Conservation (phyloP, 139 green algal genomes). For the Tetraselmis chui region DNA sequence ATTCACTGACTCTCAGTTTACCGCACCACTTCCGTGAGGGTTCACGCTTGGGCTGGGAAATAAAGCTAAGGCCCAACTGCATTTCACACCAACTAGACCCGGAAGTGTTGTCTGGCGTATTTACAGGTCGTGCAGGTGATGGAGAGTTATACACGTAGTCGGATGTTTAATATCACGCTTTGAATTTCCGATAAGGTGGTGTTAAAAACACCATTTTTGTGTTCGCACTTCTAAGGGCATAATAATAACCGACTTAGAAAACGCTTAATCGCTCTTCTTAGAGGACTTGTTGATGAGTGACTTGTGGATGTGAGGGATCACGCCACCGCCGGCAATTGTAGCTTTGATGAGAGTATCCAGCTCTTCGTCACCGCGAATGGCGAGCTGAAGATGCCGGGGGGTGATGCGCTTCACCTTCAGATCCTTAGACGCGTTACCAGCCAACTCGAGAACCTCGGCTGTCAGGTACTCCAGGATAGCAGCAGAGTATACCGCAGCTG, state of each 20-base stretch:
- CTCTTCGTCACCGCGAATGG: slow-evolving; percentile 98
- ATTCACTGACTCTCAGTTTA: too few relatives aligned
- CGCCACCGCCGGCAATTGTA: slow-evolving; percentile 96
- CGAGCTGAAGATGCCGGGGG: slow-evolving; percentile 95
- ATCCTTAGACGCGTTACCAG: slow-evolving; percentile 98
- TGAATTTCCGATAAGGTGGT: neutral
- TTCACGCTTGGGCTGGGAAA: too few relatives aligned
- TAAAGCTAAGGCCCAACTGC: too few relatives aligned
- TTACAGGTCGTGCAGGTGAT: too few relatives aligned
- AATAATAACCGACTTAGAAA: neutral
- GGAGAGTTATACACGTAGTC: too few relatives aligned
- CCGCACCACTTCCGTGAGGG: too few relatives aligned
- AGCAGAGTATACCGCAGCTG: slow-evolving; percentile 95
- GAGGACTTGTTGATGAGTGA: slow-evolving; percentile 72
- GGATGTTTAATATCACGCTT: too few relatives aligned
- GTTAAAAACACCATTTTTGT: slow-evolving; percentile 1
- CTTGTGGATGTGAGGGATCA: slow-evolving; percentile 99
- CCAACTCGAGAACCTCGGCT: slow-evolving; percentile 97
- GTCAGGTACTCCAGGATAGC: slow-evolving; percentile 93
- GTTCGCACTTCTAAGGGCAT: neutral
- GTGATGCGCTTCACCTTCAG: slow-evolving; percentile 99
- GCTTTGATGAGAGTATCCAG: slow-evolving; percentile 99
- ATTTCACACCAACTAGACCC: too few relatives aligned
- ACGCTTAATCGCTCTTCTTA: slow-evolving; percentile 21
- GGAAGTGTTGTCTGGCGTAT: too few relatives aligned